A percentile compares a stretch with the other conserved stretches of the same genome.
Conservation (phyloP, 2,329 filamentous ascomycete genomes). For the Lachnum nothofagi region DNA sequence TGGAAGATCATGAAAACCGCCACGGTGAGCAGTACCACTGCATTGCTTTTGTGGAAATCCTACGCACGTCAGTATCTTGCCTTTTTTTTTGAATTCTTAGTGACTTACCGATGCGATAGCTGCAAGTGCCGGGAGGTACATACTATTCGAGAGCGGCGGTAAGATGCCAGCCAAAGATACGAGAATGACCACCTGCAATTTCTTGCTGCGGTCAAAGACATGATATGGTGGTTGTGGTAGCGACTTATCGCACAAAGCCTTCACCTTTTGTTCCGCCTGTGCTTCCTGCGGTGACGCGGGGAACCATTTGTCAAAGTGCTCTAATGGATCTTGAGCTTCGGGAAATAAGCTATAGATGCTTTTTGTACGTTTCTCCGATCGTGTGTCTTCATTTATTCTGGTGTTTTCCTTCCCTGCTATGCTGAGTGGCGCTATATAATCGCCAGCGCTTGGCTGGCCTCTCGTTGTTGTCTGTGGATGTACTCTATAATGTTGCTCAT, state of each 20-base stretch:
- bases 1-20: slow-evolving; percentile 43
- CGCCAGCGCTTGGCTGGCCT: background rate
- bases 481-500: background rate
- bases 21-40: slow-evolving; percentile 12
- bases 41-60: slow-evolving; percentile 10
- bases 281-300: slow-evolving; percentile 2
- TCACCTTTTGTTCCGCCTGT: background rate
- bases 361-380: background rate
- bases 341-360: slow-evolving; percentile 1
- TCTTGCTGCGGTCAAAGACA: slow-evolving; percentile 29
- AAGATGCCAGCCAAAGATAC: slow-evolving; percentile 17
- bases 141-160: slow-evolving; percentile 19
- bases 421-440: background rate
- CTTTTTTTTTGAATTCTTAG: background rate
- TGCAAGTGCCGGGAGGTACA: slow-evolving; percentile 20
- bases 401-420: background rate
- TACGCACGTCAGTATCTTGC: slow-evolving; percentile 29
- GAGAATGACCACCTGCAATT: slow-evolving; percentile 43
- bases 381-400: background rate
- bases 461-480: background rate
- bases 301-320: slow-evolving; percentile 15
- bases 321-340: slow-evolving; percentile 4
- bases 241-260: slow-evolving; percentile 1
- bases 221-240: slow-evolving; percentile 12
- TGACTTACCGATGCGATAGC: slow-evolving; percentile 9